A percentile compares a stretch with the other conserved stretches of the same genome.
These are phyloP conservation scores for Aspergillus sergii DNA, from an alignment of 2,329 filamentous ascomycete species.

Conservation along the genomic window DNA sequence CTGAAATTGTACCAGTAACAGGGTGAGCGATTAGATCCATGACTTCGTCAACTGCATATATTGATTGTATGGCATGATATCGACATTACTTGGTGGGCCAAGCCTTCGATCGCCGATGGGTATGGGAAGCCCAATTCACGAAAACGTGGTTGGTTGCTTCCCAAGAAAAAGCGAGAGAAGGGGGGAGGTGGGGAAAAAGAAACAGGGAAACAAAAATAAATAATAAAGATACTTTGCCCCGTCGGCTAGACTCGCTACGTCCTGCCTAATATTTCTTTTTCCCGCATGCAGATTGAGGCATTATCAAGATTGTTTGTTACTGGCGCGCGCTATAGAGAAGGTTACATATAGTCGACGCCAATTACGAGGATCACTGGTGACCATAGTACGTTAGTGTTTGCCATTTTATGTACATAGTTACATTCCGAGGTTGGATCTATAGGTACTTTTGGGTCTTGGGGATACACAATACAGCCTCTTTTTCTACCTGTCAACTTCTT, in stretches of 20 bases:
- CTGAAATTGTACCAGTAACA: not conserved
- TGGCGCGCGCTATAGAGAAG: not conserved
- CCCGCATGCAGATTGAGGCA: not conserved
- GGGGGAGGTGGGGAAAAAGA: not conserved
- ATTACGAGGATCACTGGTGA: not conserved
- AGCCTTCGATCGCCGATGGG: not conserved
- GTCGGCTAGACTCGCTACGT: not conserved
- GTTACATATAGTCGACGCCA: slow-evolving; percentile 2
- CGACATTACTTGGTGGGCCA: not conserved
- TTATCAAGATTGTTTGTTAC: not conserved
- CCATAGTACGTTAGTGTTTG: not conserved
- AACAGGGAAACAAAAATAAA: too few relatives aligned
- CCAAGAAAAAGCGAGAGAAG: not conserved
- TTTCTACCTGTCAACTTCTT: not conserved
- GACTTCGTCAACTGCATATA: not conserved
- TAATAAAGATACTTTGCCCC: not conserved
- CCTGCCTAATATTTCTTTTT: not conserved
- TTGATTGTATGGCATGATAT: not conserved
- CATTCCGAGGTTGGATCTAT: not conserved
- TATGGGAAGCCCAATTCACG: not conserved
- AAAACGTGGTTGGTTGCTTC: not conserved
- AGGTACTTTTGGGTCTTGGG: not conserved
- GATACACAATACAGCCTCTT: not conserved
- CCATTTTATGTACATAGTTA: not conserved
- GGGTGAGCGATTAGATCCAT: not conserved